Evolutionary conservation across 768 basidiomycete genomes (phyloP), one percentile per base, ranked within the genome.

Genomic region (Cystofilobasidium macerans): DNA sequence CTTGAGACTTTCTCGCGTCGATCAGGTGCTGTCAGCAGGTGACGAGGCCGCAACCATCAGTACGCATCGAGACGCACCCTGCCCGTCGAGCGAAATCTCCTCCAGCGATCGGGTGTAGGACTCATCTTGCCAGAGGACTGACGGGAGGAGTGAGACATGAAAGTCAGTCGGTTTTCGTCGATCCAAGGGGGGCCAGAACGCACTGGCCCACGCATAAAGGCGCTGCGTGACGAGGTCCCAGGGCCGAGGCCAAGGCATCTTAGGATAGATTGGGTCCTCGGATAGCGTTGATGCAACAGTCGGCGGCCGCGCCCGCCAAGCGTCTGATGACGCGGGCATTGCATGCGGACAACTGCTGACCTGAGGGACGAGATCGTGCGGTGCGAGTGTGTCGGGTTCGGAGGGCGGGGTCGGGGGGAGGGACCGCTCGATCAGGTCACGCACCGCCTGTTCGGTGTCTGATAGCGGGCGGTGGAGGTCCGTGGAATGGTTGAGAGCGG

Each of bases 201-300:
- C 11, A 58, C 57, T 57, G 20, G 76, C 75, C 75, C 76, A 75
- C 20, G 69, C 66, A 59, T 74, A 75, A 38, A 77, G 56, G 22
- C 73, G 65, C 67, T 76, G 74, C 4, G 71, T 72, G 45, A 77
- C 69, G 14, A 71, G 67, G 57, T 77, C 75, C 75, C 75, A 76
- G 0, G 75, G 72, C 9, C 64, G 54, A 13, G 71, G 70, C 20
- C 68, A 36, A 13, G 64, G 69, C 24, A 70, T 35, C 1, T 58
- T 47, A 24, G 62, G 67, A 0, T 53, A 28, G 1, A 70, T 53
- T 1, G 69, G 70, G 58, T 73, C 71, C 14, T 54, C 59, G 20
- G 63, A 57, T 12, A 67, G 57, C 0, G 14, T 30, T 11, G 48
- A 42, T 20, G 22, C 26, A 18, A 32, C 30, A 26, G 36, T 16